phyloP scores from a whole-genome alignment of 768 basidiomycete genomes.

The Fomitopsis serialis region DNA sequence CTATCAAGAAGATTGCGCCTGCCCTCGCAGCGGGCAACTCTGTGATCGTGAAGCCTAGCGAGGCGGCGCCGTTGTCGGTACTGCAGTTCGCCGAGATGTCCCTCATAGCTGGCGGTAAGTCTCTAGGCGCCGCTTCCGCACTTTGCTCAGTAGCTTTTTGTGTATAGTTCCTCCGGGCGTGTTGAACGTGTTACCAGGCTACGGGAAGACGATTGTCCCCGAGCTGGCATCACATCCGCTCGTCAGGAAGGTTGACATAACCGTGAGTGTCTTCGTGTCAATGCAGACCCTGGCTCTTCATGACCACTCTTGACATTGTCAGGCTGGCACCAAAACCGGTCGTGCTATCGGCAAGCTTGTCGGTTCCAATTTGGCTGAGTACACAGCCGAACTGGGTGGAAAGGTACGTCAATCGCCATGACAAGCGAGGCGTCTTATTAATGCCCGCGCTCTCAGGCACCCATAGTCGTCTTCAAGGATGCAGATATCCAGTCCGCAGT shows the following conservation, averaged over 20 bases:
- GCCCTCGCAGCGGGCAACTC: slow-evolving; percentile 83
- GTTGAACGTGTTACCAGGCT: slow-evolving; percentile 70
- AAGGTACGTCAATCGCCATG: slow-evolving; percentile 43
- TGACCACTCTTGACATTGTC: not conserved
- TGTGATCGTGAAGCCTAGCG: slow-evolving; percentile 79
- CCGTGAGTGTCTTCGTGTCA: slow-evolving; percentile 38
- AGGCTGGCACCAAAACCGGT: slow-evolving; percentile 80
- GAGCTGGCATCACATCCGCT: slow-evolving; percentile 59
- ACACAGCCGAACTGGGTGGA: slow-evolving; percentile 83
- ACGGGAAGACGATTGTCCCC: slow-evolving; percentile 57
- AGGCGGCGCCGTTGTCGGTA: slow-evolving; percentile 77
- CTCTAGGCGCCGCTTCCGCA: not conserved
- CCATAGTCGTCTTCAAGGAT: slow-evolving; percentile 75
- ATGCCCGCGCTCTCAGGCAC: slow-evolving; percentile 44
- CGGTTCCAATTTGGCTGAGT: slow-evolving; percentile 67
- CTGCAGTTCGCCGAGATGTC: slow-evolving; percentile 71
- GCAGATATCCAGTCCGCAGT: slow-evolving; percentile 70
- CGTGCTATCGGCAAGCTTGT: slow-evolving; percentile 68
- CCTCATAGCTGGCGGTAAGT: slow-evolving; percentile 58
- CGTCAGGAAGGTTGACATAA: slow-evolving; percentile 79
- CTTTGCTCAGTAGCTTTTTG: not conserved
- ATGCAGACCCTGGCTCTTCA: not conserved
- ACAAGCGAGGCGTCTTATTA: not conserved
- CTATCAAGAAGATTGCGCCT: slow-evolving; percentile 83
- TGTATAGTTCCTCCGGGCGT: slow-evolving; percentile 69